phyloP scores from a whole-genome alignment of 257 asterid species.

The Ajuga chamaepitys region DNA sequence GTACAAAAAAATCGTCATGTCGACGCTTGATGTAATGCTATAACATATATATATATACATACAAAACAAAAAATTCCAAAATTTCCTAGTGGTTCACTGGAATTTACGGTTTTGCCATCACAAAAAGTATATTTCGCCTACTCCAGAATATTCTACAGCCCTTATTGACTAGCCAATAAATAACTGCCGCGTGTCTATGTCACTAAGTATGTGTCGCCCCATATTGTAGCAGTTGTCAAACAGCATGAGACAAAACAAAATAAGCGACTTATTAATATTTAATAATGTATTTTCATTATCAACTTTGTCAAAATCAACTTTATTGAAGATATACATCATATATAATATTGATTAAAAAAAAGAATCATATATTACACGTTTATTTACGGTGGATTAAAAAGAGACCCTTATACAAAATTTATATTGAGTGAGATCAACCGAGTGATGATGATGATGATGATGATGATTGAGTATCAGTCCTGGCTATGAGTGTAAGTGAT shows the following conservation, averaged over 20 bases:
- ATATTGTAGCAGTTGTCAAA: neutral
- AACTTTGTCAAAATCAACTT: conserved; percentile 6
- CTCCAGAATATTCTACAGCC: conserved; percentile 10
- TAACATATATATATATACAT: no score
- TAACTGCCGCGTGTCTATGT: conserved; percentile 7
- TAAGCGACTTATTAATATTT: neutral
- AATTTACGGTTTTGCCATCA: neutral
- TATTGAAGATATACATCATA: neutral
- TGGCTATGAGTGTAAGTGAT: no score
- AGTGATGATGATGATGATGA: no score
- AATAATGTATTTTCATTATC: neutral
- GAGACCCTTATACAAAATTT: no score
- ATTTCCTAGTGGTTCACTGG: neutral
- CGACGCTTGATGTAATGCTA: no score
- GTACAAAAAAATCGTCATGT: no score
- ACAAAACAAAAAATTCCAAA: no score
- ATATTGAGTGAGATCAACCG: no score
- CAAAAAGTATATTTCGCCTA: neutral
- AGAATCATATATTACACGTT: no score
- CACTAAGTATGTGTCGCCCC: neutral
- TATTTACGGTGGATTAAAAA: no score
- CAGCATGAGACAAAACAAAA: neutral
- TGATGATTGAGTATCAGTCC: no score
- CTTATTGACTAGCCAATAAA: neutral
- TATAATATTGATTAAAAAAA: no score